Percentiles rank a stretch among this genome's conserved stretches.
These are phyloP conservation scores for Ambrosia artemisiifolia DNA, from an alignment of 129 eudicot species.

Conservation along the genomic window DNA sequence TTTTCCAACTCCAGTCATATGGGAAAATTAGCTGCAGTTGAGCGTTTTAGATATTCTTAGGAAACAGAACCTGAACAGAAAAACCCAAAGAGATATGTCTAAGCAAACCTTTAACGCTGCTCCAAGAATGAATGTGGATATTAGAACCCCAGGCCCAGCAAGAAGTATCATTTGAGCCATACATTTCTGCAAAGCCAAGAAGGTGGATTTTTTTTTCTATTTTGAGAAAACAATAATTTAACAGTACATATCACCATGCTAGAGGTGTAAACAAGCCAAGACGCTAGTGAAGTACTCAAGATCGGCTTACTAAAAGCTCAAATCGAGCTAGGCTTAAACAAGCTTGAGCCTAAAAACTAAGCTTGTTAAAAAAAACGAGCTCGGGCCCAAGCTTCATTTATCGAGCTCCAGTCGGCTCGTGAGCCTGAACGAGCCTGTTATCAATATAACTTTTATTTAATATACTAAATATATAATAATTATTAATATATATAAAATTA, in stretches of 20 bases:
- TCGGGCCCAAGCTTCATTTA: no score
- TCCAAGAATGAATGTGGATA: slow-evolving; percentile 88
- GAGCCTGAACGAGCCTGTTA: no score
- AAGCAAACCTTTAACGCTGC: slow-evolving; percentile 69
- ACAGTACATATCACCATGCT: not conserved
- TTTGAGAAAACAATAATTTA: not conserved
- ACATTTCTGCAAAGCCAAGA: slow-evolving; percentile 58
- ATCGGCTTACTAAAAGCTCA: no score
- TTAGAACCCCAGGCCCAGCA: slow-evolving; percentile 97
- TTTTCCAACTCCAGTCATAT: slow-evolving; percentile 91
- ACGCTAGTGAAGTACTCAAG: no score
- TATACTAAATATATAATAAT: no score
- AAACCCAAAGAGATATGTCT: not conserved
- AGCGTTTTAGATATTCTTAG: not conserved
- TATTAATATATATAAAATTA: no score
- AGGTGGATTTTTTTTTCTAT: not conserved
- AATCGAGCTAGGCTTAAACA: no score
- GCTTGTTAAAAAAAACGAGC: no score
- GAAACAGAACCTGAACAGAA: slow-evolving; percentile 12
- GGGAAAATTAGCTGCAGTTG: slow-evolving; percentile 68
- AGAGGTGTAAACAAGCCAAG: no score
- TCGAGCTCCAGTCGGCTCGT: no score
- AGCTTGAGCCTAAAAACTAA: no score
- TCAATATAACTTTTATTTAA: no score
- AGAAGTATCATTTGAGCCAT: slow-evolving; percentile 84